Percentiles rank a stretch among this genome's conserved stretches.
Evolutionary conservation across 2,329 filamentous ascomycete species (phyloP).

Genomic region (Ophiostoma sp.): DNA sequence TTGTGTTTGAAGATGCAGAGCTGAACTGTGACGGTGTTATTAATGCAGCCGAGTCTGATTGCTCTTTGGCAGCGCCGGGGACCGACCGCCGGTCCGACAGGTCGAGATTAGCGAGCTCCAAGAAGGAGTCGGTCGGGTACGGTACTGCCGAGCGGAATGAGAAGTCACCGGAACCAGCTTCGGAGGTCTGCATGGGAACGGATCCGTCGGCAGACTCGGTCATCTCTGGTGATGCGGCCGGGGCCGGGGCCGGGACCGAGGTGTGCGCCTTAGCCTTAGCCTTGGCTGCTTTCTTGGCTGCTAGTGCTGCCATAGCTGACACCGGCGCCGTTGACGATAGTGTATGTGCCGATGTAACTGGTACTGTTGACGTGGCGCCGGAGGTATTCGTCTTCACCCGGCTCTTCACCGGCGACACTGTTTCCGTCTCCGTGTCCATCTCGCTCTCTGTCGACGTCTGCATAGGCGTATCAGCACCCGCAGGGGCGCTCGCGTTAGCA

Average conservation of each 20-base stretch:
- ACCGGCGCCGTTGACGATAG: background rate
- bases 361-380: slow-evolving; percentile 16
- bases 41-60: background rate
- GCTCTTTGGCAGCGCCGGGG: slow-evolving; percentile 17
- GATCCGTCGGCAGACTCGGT: slow-evolving; percentile 33
- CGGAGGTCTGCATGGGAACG: slow-evolving; percentile 20
- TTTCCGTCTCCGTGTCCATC: slow-evolving; percentile 30
- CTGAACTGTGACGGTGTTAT: background rate
- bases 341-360: slow-evolving; percentile 17
- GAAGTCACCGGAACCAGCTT: slow-evolving; percentile 46
- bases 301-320: slow-evolving; percentile 9
- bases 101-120: slow-evolving; percentile 56
- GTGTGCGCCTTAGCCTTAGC: background rate
- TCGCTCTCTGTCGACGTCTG: slow-evolving; percentile 10
- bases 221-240: slow-evolving; percentile 24
- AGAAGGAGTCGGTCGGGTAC: slow-evolving; percentile 54
- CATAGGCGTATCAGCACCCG: background rate
- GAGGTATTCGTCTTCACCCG: slow-evolving; percentile 23
- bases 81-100: slow-evolving; percentile 46
- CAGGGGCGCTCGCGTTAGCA: background rate
- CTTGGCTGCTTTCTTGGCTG: slow-evolving; percentile 13
- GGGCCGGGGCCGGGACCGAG: slow-evolving; percentile 1
- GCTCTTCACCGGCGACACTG: slow-evolving; percentile 36
- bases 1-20: background rate
- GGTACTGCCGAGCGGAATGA: slow-evolving; percentile 62